Conservation (phyloP, 805 yeast species). For the Saccharomycopsis fibuligera region DNA sequence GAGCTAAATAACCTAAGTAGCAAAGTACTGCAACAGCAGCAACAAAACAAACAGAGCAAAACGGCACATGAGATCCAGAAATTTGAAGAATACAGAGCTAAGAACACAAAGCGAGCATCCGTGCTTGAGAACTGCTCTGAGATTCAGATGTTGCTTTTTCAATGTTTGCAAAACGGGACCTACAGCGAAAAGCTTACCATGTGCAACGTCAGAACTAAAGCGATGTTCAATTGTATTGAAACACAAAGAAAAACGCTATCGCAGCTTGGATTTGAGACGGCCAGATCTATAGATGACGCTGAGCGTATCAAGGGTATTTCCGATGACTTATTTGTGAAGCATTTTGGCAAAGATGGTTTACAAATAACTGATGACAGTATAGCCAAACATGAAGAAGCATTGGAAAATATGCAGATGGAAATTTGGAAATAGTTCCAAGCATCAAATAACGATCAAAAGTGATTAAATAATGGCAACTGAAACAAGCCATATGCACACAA, state of each 20-base stretch:
- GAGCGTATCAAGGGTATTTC: constrained; percentile 17
- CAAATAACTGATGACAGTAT: constrained; percentile 6
- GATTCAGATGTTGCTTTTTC: constrained; percentile 14
- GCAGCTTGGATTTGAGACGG: constrained; percentile 15
- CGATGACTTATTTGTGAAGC: constrained; percentile 20
- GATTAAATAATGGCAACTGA: no score
- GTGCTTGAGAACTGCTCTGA: constrained; percentile 21
- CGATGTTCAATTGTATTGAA: constrained; percentile 19
- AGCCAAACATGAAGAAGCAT: constrained; percentile 5
- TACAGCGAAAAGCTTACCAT: constrained; percentile 16
- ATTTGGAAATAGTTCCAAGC: constrained; percentile 14
- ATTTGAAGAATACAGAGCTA: constrained; percentile 11
- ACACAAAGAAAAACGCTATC: constrained; percentile 15
- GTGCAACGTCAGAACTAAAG: constrained; percentile 17
- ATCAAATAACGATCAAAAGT: no score
- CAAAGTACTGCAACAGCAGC: neutral
- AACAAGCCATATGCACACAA: no score
- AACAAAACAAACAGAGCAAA: neutral
- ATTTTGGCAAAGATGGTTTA: constrained; percentile 19
- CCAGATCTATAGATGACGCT: constrained; percentile 17
- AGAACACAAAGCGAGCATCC: constrained; percentile 7
- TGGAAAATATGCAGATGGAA: constrained; percentile 9
- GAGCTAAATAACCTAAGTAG: neutral
- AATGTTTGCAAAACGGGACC: constrained; percentile 18
- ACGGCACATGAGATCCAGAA: constrained; percentile 4